Conservation (phyloP, 331 rosid genomes). For the Pyrus hybrid region DNA sequence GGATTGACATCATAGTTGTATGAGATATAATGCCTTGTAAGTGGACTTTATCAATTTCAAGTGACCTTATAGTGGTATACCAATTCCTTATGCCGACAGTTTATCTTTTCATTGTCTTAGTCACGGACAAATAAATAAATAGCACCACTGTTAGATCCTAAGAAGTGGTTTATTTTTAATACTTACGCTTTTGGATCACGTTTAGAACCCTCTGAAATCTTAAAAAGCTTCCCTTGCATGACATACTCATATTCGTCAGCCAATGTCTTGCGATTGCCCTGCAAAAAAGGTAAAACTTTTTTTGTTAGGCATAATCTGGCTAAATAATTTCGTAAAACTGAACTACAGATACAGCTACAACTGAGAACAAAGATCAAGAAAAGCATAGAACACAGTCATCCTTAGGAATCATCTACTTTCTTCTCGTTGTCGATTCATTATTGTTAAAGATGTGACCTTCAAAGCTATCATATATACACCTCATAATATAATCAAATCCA, state of each 20-base stretch:
- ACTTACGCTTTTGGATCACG: constrained; percentile 65
- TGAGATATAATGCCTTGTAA: not conserved
- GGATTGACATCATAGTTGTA: not conserved
- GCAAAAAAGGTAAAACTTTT: constrained; percentile 9
- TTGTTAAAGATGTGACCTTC: not conserved
- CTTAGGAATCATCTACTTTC: not conserved
- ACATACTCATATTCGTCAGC: constrained; percentile 85
- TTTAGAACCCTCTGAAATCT: constrained; percentile 67
- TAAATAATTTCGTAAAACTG: not conserved
- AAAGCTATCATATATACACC: not conserved
- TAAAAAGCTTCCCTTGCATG: constrained; percentile 88
- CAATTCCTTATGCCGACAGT: not conserved
- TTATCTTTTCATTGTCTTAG: not conserved
- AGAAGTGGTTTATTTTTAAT: not conserved
- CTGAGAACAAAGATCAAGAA: not conserved
- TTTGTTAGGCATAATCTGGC: not conserved
- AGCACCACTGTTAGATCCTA: not conserved
- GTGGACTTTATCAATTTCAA: not conserved
- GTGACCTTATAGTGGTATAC: not conserved
- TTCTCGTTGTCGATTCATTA: not conserved
- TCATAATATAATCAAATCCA: not conserved
- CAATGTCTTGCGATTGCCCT: constrained; percentile 67
- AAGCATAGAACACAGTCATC: not conserved
- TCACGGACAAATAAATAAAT: not conserved
- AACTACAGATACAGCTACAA: not conserved